Conservation (phyloP, 352 stramenopile genomes). For the Pythium biforme region DNA sequence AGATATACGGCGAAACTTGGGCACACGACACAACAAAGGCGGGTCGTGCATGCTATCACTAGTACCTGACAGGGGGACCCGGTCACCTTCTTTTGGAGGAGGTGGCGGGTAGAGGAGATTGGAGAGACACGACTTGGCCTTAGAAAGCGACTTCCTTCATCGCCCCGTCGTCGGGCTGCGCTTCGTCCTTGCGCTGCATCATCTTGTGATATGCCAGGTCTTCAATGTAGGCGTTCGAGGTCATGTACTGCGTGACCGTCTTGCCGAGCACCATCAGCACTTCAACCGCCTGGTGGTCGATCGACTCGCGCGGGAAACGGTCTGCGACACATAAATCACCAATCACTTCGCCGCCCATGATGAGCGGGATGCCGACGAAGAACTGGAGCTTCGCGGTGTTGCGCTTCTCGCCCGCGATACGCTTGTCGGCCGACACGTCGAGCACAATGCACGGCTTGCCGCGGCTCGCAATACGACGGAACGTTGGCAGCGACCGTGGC, state of each 20-base stretch:
- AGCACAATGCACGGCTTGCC: conserved; percentile 89
- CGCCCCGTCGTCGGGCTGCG: conserved; percentile 23
- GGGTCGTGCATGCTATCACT: conserved; percentile 4
- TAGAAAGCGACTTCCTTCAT: conserved; percentile 87
- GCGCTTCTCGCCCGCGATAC: conserved; percentile 85
- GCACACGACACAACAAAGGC: background rate
- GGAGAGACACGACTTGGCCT: background rate
- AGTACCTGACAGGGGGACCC: conserved; percentile 12
- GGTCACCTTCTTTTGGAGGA: background rate
- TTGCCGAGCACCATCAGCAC: conserved; percentile 86
- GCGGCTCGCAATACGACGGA: conserved; percentile 78
- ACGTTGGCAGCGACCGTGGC: conserved; percentile 78
- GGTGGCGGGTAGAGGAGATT: background rate
- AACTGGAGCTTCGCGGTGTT: conserved; percentile 85
- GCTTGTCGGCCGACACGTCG: conserved; percentile 85
- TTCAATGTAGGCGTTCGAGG: conserved; percentile 75
- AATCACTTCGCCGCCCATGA: conserved; percentile 83
- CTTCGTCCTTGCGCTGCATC: conserved; percentile 26
- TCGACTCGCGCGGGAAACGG: conserved; percentile 69
- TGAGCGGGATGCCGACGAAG: conserved; percentile 84
- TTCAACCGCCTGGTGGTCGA: conserved; percentile 84
- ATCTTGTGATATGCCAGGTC: conserved; percentile 73
- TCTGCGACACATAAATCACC: conserved; percentile 85
- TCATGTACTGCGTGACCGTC: conserved; percentile 89
- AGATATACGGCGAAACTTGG: background rate